Evolutionary conservation across 1,284 basidiomycete species (phyloP).

Genomic region (Malassezia caprae): DNA sequence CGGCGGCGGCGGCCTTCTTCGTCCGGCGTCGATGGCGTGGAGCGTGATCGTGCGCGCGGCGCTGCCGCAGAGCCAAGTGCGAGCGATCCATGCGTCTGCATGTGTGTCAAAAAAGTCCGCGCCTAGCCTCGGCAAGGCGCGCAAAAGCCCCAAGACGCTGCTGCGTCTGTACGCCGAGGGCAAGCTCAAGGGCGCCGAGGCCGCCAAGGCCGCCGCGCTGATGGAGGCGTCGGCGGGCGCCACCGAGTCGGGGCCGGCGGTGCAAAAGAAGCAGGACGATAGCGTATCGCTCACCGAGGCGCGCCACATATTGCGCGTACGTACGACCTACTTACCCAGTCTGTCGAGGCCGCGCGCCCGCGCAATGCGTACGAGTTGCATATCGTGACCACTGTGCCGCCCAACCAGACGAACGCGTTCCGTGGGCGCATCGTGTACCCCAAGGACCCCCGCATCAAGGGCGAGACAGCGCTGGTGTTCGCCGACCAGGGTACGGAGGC

Average conservation of each 20-base stretch:
- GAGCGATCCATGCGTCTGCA: not conserved
- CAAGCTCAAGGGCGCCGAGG: constrained; percentile 13
- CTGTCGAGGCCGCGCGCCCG: constrained; percentile 28
- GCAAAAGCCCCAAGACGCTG: constrained; percentile 21
- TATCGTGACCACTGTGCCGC: constrained; percentile 39
- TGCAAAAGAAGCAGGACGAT: not conserved
- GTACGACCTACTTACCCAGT: constrained; percentile 2
- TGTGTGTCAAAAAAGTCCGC: constrained; percentile 23
- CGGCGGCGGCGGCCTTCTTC: not conserved
- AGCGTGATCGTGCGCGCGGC: not conserved
- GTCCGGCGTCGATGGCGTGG: constrained; percentile 2
- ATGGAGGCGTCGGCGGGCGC: not conserved
- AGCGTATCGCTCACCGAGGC: constrained; percentile 10
- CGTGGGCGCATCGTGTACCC: constrained; percentile 40
- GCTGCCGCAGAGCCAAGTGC: not conserved
- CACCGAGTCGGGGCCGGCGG: not conserved
- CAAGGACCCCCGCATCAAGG: constrained; percentile 33
- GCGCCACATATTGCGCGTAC: constrained; percentile 11
- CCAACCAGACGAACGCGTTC: constrained; percentile 44
- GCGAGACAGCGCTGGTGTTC: constrained; percentile 42
- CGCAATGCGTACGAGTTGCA: constrained; percentile 42
- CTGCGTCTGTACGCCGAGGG: constrained; percentile 14
- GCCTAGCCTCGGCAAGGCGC: constrained; percentile 25
- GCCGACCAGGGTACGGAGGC: constrained; percentile 40
- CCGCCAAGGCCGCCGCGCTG: constrained; percentile 8